Evolutionary conservation across 371 early-diverging fungal species (phyloP), one percentile per base, ranked within the genome.

Genomic region (Mycotypha africana): DNA sequence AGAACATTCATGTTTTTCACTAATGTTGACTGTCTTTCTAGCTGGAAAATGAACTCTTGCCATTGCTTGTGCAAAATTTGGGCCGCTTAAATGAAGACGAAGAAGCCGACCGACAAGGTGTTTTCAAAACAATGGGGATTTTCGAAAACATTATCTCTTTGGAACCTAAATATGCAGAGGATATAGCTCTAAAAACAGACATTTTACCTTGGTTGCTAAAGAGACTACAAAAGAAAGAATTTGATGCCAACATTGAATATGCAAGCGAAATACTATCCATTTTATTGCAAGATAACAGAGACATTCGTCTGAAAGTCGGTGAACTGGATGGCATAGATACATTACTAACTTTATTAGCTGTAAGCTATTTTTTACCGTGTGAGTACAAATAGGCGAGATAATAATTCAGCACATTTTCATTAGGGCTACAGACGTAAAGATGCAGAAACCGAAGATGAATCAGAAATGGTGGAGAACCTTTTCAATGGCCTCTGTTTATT

Each of bases 401-500:
- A 10, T 22, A 21, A 37, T 20, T 38, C 17, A 37, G 19, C 20
- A 21, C 11, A 30, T 22, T 22, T n/a, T 2, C 5, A 10, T 6
- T 38, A 80, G 52, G 52, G 57, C 0, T 91, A 85, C 57, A 81
- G 77, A 55, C 75, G 81, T 35, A 78, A 77, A 51, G 92, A 94
- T 52, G 95, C 97, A 3, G 62, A 63, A 20, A 87, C 89, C 37
- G 81, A 79, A 8, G 93, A 91, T 54, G 94, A 92, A 54, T 67
- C 78, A 33, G 97, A 97, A 52, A 74, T 88, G 70, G 70, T 97
- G 64, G 95, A 93, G 52, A 94, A 93, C 53, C 70, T 88, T 21
- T 91, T 95, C 56, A 88, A 91, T 58, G 67, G 81, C 0, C 44
- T 95, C 22, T 90, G 89, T 49, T 81, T 79, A 42, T 65, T 71